phyloP scores from a whole-genome alignment of 805 yeast genomes.

The Pichia eremophila region DNA sequence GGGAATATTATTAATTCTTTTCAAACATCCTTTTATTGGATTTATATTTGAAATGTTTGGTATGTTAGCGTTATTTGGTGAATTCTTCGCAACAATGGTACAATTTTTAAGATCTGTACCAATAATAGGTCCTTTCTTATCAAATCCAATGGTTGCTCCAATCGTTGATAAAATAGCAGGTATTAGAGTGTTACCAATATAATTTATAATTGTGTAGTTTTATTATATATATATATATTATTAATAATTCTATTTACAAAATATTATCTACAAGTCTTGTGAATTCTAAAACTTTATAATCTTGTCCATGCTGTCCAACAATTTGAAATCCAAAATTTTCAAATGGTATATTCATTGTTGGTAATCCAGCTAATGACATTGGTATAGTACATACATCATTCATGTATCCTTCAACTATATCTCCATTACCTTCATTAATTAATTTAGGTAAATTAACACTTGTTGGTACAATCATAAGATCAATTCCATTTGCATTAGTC shows the following conservation, averaged over 20 bases:
- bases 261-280: slow-evolving; percentile 5
- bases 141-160: slow-evolving; percentile 80
- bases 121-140: slow-evolving; percentile 72
- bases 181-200: slow-evolving; percentile 58
- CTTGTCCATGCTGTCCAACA: slow-evolving; percentile 82
- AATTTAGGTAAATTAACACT: slow-evolving; percentile 36
- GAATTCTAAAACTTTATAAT: slow-evolving; percentile 44
- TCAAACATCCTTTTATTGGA: slow-evolving; percentile 74
- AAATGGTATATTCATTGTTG: slow-evolving; percentile 72
- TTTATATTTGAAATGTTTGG: slow-evolving; percentile 81
- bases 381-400: slow-evolving; percentile 88
- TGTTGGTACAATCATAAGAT: slow-evolving; percentile 69
- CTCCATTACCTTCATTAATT: slow-evolving; percentile 11
- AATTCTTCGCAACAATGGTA: slow-evolving; percentile 82
- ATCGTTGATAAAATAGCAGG: slow-evolving; percentile 56
- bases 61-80: slow-evolving; percentile 81
- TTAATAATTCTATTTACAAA: slow-evolving; percentile 1
- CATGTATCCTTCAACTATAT: slow-evolving; percentile 52
- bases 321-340: slow-evolving; percentile 62
- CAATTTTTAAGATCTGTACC: slow-evolving; percentile 85
- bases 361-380: slow-evolving; percentile 84
- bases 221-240: neutral
- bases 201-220: slow-evolving; percentile 6
- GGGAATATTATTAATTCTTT: slow-evolving; percentile 69
- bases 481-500: slow-evolving; percentile 37